These are phyloP conservation scores for Cercospora brassicicola DNA, from an alignment of 2,329 filamentous ascomycete species.

Conservation along the genomic window DNA sequence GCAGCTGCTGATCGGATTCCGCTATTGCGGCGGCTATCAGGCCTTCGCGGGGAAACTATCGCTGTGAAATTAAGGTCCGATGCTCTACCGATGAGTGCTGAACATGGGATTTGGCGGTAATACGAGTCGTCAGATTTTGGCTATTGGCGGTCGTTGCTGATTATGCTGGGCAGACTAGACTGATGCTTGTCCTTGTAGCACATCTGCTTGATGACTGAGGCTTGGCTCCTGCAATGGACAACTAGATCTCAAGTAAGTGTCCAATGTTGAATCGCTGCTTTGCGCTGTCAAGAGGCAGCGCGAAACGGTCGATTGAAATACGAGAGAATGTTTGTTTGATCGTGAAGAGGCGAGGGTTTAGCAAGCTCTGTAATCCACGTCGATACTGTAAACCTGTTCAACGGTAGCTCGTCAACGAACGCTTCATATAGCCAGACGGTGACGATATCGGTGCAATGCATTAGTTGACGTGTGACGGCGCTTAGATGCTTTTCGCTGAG, in stretches of 20 bases:
- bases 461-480: not conserved
- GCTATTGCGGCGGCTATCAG: not conserved
- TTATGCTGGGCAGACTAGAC: not conserved
- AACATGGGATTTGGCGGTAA: not conserved
- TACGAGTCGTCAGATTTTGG: not conserved
- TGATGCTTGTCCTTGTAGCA: not conserved
- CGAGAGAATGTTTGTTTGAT: not conserved
- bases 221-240: not conserved
- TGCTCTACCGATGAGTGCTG: not conserved
- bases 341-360: not conserved
- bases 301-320: not conserved
- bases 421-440: not conserved
- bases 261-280: not conserved
- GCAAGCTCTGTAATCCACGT: not conserved
- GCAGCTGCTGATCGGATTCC: not conserved
- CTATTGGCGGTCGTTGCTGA: not conserved
- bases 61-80: not conserved
- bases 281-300: not conserved
- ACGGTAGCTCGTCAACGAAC: not conserved
- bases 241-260: not conserved
- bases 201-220: not conserved
- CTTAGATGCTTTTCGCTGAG: not conserved
- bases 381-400: not conserved
- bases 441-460: not conserved
- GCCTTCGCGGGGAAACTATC: not conserved